A percentile compares a stretch with the other conserved stretches of the same genome.
phyloP scores from a whole-genome alignment of 495 filamentous ascomycete species.

The Podospora appendiculata region DNA sequence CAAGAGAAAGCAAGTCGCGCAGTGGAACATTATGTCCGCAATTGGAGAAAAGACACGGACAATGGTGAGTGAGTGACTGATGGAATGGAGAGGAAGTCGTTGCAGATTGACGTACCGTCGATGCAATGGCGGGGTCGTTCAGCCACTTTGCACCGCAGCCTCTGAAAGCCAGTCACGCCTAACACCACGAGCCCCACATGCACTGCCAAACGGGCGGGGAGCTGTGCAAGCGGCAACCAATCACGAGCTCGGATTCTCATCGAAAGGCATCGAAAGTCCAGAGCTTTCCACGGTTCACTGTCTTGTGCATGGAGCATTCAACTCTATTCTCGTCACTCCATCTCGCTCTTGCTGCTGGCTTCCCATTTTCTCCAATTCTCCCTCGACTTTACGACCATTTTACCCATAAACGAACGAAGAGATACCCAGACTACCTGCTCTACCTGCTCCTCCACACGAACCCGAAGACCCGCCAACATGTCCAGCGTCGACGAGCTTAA shows the following conservation, averaged over 20 bases:
- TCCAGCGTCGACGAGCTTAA: conserved; percentile 63
- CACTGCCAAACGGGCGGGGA: conserved; percentile 9
- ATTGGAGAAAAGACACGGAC: no score
- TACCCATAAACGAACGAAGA: neutral
- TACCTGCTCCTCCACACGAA: neutral
- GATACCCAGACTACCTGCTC: neutral
- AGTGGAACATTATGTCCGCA: no score
- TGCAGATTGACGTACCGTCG: neutral
- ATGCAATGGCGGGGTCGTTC: neutral
- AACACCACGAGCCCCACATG: neutral
- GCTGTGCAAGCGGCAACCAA: conserved; percentile 10
- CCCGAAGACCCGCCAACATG: conserved; percentile 17
- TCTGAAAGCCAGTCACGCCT: neutral
- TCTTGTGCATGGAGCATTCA: neutral
- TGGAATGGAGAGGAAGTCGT: neutral
- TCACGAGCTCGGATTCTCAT: conserved; percentile 15
- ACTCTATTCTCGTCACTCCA: conserved; percentile 9
- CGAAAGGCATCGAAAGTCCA: conserved; percentile 28
- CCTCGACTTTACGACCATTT: no score
- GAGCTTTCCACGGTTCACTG: conserved; percentile 19
- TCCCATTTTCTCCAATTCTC: no score
- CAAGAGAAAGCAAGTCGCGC: no score
- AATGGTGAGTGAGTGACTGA: no score
- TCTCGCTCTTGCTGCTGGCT: neutral
- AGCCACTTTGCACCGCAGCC: neutral